These are phyloP conservation scores for Penicillium pancosmium DNA, from an alignment of 495 filamentous ascomycete species.

Conservation along the genomic window DNA sequence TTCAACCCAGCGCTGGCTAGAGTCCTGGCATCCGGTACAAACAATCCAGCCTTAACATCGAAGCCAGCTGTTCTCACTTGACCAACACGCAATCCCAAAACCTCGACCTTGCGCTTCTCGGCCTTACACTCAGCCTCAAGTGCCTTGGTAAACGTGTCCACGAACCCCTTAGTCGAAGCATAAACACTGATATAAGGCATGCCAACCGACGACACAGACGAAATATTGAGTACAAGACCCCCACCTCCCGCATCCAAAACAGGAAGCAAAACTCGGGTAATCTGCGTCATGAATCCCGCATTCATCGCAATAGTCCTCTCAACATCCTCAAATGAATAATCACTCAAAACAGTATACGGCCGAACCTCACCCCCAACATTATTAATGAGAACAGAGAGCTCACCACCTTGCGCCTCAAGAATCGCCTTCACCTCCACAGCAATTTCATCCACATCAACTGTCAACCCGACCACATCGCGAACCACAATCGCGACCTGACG, in stretches of 20 bases:
- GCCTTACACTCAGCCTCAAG: slow-evolving; percentile 33
- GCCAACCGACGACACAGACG: slow-evolving; percentile 33
- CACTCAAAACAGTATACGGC: slow-evolving; percentile 24
- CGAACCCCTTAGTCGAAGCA: slow-evolving; percentile 40
- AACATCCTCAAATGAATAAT: slow-evolving; percentile 24
- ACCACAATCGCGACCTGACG: slow-evolving; percentile 28
- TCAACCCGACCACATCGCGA: slow-evolving; percentile 33
- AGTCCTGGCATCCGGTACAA: slow-evolving; percentile 22
- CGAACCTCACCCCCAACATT: slow-evolving; percentile 47
- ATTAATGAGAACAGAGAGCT: slow-evolving; percentile 49
- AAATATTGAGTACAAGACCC: slow-evolving; percentile 47
- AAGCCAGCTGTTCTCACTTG: slow-evolving; percentile 25
- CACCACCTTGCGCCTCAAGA: slow-evolving; percentile 14
- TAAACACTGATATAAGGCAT: slow-evolving; percentile 43
- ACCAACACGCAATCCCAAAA: slow-evolving; percentile 33
- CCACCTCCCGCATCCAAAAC: slow-evolving; percentile 30
- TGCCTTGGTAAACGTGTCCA: slow-evolving; percentile 34
- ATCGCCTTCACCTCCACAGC: slow-evolving; percentile 19
- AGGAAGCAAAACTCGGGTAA: slow-evolving; percentile 45
- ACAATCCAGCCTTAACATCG: slow-evolving; percentile 22
- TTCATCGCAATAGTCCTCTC: slow-evolving; percentile 37
- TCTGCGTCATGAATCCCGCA: slow-evolving; percentile 41
- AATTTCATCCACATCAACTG: slow-evolving; percentile 22
- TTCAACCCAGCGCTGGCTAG: slow-evolving; percentile 33
- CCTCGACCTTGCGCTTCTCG: slow-evolving; percentile 28